A percentile compares a stretch with the other conserved stretches of the same genome.
Conservation (phyloP, 768 basidiomycete species). For the Mrakia frigida region DNA sequence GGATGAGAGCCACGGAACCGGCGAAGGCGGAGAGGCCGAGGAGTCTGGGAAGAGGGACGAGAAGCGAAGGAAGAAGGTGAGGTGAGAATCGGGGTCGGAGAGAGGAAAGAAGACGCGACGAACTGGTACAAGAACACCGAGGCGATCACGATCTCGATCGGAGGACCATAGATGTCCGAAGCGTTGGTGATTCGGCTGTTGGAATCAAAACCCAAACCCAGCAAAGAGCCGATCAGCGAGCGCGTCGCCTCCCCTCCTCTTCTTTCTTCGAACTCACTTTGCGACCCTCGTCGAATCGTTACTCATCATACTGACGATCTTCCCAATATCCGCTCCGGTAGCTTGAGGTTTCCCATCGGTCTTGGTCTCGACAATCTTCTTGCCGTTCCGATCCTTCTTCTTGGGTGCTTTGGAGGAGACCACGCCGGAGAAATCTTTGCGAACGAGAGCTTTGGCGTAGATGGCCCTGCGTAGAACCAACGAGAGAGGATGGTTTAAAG, state of each 20-base stretch:
- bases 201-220: too few relatives aligned
- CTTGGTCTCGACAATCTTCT: constrained; percentile 28
- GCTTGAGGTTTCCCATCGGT: constrained; percentile 18
- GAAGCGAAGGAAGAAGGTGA: constrained; percentile 3
- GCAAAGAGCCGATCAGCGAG: neutral
- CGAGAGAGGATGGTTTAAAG: too few relatives aligned
- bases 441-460: constrained; percentile 78
- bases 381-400: constrained; percentile 37
- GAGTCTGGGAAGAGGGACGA: constrained; percentile 47
- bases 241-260: too few relatives aligned
- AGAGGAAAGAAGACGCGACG: constrained; percentile 26
- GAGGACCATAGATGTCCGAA: constrained; percentile 47
- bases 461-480: constrained; percentile 51
- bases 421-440: constrained; percentile 76
- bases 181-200: constrained; percentile 29
- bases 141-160: constrained; percentile 72
- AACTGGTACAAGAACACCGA: constrained; percentile 71
- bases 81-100: neutral
- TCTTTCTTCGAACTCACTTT: neutral
- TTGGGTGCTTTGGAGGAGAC: constrained; percentile 42
- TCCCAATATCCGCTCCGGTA: constrained; percentile 75
- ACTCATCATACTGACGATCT: constrained; percentile 77
- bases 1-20: constrained; percentile 62
- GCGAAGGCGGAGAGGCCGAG: constrained; percentile 68
- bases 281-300: constrained; percentile 29